Evolutionary conservation across 805 yeast species (phyloP).

Genomic region (Wickerhamomyces hampshirensis): DNA sequence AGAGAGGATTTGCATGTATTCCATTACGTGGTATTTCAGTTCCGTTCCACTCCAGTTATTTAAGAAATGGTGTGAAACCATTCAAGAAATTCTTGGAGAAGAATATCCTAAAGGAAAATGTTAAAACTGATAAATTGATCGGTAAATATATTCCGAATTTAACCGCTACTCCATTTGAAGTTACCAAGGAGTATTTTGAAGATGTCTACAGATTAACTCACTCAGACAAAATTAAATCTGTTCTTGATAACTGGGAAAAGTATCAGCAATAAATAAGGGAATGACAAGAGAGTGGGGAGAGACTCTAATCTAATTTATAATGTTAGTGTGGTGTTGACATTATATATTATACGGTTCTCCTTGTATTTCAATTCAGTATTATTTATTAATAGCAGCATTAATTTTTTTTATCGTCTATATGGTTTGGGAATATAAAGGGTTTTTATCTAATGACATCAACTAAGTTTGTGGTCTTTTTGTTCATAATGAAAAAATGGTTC

Average conservation of each 20-base stretch:
- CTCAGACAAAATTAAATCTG: conserved; percentile 83
- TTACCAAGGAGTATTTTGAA: conserved; percentile 95
- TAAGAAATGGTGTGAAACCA: conserved; percentile 98
- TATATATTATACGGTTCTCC: too few relatives aligned
- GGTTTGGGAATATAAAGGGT: not conserved
- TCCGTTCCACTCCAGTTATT: conserved; percentile 99
- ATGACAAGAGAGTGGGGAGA: not conserved
- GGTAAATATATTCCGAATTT: conserved; percentile 97
- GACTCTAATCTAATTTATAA: not conserved
- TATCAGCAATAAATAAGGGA: conserved; percentile 39
- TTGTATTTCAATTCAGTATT: too few relatives aligned
- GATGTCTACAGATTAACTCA: conserved; percentile 90
- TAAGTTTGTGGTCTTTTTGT: too few relatives aligned
- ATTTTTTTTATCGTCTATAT: not conserved
- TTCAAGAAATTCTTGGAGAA: conserved; percentile 96
- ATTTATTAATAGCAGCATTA: not conserved
- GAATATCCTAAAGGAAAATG: conserved; percentile 92
- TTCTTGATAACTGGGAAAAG: conserved; percentile 93
- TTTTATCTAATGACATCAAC: not conserved
- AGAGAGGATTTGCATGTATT: conserved; percentile 97
- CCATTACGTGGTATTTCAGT: conserved; percentile 99
- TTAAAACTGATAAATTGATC: conserved; percentile 88
- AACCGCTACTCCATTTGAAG: conserved; percentile 95
- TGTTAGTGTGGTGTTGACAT: conserved; percentile 25
- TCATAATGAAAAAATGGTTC: too few relatives aligned